Evolutionary conservation across 768 basidiomycete species (phyloP).

Genomic region (Royoungia palumana): DNA sequence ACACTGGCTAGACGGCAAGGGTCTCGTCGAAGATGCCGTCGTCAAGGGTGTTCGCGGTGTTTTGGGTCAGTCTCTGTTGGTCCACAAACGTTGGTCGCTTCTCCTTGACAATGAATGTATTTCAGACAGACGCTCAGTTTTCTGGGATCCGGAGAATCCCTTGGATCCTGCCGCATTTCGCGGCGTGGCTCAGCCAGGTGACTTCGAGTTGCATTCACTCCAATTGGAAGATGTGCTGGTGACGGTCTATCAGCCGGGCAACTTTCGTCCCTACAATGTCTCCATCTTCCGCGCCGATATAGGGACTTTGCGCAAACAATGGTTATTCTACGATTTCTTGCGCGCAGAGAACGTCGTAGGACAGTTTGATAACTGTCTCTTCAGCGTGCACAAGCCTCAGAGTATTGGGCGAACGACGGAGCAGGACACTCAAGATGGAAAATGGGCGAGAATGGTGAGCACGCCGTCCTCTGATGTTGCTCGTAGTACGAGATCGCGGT

Average conservation of each 20-base stretch:
- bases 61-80: constrained; percentile 53
- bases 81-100: background rate
- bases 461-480: background rate
- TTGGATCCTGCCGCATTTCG: constrained; percentile 80
- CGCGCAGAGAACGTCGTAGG: constrained; percentile 91
- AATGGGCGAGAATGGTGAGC: constrained; percentile 86
- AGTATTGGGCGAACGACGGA: constrained; percentile 90
- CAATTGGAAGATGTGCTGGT: constrained; percentile 90
- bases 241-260: constrained; percentile 90
- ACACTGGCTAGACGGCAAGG: constrained; percentile 95
- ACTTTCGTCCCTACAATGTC: constrained; percentile 88
- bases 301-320: constrained; percentile 79
- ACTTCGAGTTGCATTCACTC: constrained; percentile 88
- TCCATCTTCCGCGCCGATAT: constrained; percentile 94
- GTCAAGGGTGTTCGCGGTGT: constrained; percentile 94
- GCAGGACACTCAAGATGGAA: constrained; percentile 76
- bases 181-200: constrained; percentile 68
- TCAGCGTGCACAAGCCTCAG: constrained; percentile 94
- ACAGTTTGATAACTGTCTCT: constrained; percentile 96
- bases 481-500: constrained; percentile 1
- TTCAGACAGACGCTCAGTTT: constrained; percentile 81
- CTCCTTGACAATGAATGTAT: background rate
- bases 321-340: constrained; percentile 94
- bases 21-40: constrained; percentile 85
- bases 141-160: constrained; percentile 81